Evolutionary conservation across 208 protist species (phyloP), one percentile per base, ranked within the genome.

Genomic region (Novymonas esmeraldas): DNA sequence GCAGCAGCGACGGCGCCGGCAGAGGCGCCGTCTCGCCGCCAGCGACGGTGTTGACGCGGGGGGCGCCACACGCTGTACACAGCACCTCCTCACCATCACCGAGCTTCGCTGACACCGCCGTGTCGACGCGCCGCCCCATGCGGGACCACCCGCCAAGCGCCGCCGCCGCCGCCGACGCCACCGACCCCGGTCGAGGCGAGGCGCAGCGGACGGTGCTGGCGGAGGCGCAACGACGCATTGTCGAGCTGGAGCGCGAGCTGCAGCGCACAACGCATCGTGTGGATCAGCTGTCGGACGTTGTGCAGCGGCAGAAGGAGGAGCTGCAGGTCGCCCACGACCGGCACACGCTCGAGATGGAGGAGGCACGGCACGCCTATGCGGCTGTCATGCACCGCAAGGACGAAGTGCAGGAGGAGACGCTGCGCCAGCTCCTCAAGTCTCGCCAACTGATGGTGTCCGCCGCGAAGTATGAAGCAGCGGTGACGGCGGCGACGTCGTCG

Each of bases 371-470:
- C 44, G 72, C 60, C 38, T 79, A 89, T 65, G 74, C 79, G 11
- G 58, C 75, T 6, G 73, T 73, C 14, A 38, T 92, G 31, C 63
- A 57, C 4, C 69, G 73, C 26, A 82, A 84, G 36, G 75, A 82
- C 44, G 76, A 79, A n/a, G 62, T 76, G 45, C 79, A 90, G 54
- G 81, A 86, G 34, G 76, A 82, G 61, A 66, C 78, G 14, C 60
- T 93, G 50, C 63, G 67, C 26, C 71, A 87, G 55, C 42, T 93
- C 13, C 36, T 87, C 52, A 75, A 74, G 45, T 74, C 81, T 4
- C 78, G 77, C 20, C 75, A 87, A 41, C 55, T 90, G 55, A 58
- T 78, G 38, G n/a, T 55, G 44, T 71, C 73, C 2, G 84, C 84
- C 13, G 50, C 39, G 34, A 70, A 67, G 31, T 90, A 75, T 50